These are phyloP conservation scores for Fraxinus floribunda DNA, from an alignment of 305 asterid species.

Conservation along the genomic window DNA sequence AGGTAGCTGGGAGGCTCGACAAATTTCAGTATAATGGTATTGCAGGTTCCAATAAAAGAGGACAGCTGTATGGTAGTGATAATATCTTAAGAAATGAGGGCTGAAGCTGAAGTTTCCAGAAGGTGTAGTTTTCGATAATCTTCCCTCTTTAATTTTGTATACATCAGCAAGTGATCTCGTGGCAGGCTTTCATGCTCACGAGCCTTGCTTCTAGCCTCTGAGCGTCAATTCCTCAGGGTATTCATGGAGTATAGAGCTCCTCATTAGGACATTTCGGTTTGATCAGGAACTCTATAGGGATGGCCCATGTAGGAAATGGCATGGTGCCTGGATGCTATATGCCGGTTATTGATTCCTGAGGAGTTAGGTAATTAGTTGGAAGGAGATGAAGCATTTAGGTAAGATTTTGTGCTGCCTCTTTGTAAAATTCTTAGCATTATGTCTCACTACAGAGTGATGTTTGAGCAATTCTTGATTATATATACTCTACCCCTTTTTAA, in stretches of 20 bases:
- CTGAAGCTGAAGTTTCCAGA: neutral
- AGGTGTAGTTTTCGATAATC: neutral
- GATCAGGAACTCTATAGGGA: neutral
- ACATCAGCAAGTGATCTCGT: neutral
- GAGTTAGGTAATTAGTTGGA: neutral
- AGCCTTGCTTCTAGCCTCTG: neutral
- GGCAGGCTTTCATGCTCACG: constrained; percentile 1
- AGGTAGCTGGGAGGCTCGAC: neutral
- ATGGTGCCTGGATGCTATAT: neutral
- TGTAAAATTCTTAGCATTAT: neutral
- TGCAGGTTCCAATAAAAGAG: neutral
- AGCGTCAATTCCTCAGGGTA: neutral
- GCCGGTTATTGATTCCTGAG: neutral
- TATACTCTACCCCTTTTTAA: neutral
- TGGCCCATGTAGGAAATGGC: neutral
- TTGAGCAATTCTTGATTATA: neutral
- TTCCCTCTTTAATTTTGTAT: neutral
- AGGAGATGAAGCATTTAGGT: neutral
- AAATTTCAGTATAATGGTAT: neutral
- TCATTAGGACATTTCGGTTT: neutral
- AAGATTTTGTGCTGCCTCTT: neutral
- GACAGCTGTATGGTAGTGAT: neutral
- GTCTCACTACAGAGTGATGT: neutral
- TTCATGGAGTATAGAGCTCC: neutral
- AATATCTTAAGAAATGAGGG: neutral